Percentiles rank a stretch among this genome's conserved stretches.
Conservation (phyloP, 148 eudicot species). For the Drosera capensis region DNA sequence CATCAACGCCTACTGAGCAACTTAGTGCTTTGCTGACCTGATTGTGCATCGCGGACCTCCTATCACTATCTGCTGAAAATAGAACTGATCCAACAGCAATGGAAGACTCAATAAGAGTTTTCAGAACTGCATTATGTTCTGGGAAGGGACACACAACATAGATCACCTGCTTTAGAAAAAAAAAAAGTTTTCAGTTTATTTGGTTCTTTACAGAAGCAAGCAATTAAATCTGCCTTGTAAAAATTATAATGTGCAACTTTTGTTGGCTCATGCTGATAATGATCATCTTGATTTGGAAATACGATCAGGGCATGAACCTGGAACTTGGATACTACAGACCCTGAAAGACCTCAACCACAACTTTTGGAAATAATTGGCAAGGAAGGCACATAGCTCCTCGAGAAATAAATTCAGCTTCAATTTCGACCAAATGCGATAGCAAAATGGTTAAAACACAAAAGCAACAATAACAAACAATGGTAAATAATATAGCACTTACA, state of each 20-base stretch:
- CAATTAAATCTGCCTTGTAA: not conserved
- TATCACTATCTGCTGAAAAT: constrained; percentile 68
- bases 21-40: constrained; percentile 84
- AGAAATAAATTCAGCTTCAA: not conserved
- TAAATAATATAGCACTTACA: constrained; percentile 30
- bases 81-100: constrained; percentile 59
- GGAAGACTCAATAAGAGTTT: constrained; percentile 71
- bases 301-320: no score
- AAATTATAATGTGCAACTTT: no score
- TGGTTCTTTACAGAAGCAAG: not conserved
- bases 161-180: constrained; percentile 51
- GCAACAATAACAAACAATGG: not conserved
- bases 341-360: no score
- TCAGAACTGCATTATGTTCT: constrained; percentile 77
- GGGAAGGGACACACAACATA: constrained; percentile 98
- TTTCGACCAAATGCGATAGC: not conserved
- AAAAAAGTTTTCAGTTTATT: constrained; percentile 3
- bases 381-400: no score
- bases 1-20: constrained; percentile 74
- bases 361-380: no score
- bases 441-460: not conserved
- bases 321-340: no score
- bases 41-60: constrained; percentile 54
- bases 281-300: no score
- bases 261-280: no score